phyloP scores from a whole-genome alignment of 192 early-diverging fungal genomes.

The Gamsiella multidivaricata region DNA sequence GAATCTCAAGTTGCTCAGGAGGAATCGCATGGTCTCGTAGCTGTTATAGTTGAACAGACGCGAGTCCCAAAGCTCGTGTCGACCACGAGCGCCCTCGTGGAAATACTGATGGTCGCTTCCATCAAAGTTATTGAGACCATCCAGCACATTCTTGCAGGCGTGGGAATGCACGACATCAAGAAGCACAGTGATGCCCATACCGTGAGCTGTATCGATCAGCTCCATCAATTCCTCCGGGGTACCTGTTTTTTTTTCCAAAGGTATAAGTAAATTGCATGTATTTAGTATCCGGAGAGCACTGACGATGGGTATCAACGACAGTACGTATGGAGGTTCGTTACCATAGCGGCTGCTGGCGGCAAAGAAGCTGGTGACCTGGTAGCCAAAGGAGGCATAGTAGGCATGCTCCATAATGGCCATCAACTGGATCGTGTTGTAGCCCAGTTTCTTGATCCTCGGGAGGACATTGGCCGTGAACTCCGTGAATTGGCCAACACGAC shows the following conservation, averaged over 20 bases:
- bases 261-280: no score
- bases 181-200: conserved; percentile 86
- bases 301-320: no score
- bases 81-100: conserved; percentile 86
- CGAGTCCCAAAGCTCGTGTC: conserved; percentile 94
- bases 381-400: conserved; percentile 98
- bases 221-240: conserved; percentile 94
- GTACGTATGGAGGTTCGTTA: no score
- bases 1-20: conserved; percentile 94
- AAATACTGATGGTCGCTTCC: conserved; percentile 97
- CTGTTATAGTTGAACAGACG: conserved; percentile 96
- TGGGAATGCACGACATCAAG: conserved; percentile 98
- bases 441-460: conserved; percentile 85
- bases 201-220: conserved; percentile 92
- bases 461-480: conserved; percentile 90
- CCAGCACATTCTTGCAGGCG: conserved; percentile 92
- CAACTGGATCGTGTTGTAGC: conserved; percentile 86
- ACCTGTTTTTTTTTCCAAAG: no score
- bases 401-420: conserved; percentile 99
- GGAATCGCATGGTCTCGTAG: conserved; percentile 92
- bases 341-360: conserved; percentile 93
- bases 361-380: conserved; percentile 98
- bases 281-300: no score
- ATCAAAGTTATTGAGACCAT: conserved; percentile 96
- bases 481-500: conserved; percentile 84